Conservation (phyloP, 164 flowering plant species). For the Sextonia rubra region DNA sequence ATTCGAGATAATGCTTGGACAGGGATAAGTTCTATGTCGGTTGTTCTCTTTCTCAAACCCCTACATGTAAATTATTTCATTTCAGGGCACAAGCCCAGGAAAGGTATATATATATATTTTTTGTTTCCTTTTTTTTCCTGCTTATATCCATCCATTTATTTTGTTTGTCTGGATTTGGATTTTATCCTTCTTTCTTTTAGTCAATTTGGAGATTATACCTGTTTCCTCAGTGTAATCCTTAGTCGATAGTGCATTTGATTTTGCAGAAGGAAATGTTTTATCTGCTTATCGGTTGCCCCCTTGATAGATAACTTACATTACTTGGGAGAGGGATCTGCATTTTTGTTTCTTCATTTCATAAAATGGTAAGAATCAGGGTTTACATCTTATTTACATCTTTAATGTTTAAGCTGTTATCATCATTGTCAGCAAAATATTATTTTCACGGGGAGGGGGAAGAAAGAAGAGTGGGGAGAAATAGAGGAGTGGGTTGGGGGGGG, state of each 20-base stretch:
- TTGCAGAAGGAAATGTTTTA: not conserved
- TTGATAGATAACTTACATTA: not conserved
- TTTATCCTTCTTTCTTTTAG: not conserved
- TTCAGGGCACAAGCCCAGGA: not conserved
- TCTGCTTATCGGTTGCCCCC: not conserved
- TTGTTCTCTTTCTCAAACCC: not conserved
- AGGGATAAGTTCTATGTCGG: not conserved
- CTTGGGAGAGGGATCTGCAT: not conserved
- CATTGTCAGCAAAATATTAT: too few species aligned
- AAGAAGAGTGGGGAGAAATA: too few species aligned
- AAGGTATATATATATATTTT: not conserved
- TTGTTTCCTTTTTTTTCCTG: not conserved
- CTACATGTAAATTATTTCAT: not conserved
- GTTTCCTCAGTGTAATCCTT: not conserved
- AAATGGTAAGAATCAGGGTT: not conserved
- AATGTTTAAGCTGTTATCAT: too few species aligned
- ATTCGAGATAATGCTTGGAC: conserved; percentile 4
- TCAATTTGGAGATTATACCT: not conserved
- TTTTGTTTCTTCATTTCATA: not conserved
- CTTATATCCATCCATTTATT: not conserved
- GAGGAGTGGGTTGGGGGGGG: too few species aligned
- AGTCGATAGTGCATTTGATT: not conserved
- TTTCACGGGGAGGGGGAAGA: too few species aligned
- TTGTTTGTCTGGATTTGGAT: not conserved
- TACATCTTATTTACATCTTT: too few species aligned